Evolutionary conservation across 306 rosid genomes (phyloP).

Genomic region (Mimosa pudica): DNA sequence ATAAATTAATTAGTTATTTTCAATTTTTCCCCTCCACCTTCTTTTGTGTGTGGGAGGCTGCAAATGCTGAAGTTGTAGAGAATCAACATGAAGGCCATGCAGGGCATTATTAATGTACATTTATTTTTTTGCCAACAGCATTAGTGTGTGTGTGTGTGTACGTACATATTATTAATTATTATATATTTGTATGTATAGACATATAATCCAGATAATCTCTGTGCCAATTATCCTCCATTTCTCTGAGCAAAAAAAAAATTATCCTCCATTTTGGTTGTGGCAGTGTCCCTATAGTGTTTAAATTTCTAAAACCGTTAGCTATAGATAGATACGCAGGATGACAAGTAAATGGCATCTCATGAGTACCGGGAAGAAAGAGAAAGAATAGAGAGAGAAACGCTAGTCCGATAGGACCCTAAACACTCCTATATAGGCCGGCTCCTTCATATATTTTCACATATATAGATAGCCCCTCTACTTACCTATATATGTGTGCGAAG

Average conservation of each 20-base stretch:
- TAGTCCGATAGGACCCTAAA: conserved; percentile 19
- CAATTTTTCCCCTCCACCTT: too few relatives aligned
- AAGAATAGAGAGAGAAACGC: not conserved
- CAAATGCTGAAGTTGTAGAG: conserved; percentile 49
- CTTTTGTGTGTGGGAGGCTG: conserved; percentile 45
- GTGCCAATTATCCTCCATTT: conserved; percentile 36
- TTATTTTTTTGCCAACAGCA: too few relatives aligned
- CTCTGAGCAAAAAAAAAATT: not conserved
- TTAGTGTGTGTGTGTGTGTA: too few relatives aligned
- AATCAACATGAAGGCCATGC: conserved; percentile 22
- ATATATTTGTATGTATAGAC: not conserved
- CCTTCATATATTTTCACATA: conserved; percentile 22
- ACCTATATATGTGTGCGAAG: not conserved
- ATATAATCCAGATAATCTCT: conserved; percentile 37
- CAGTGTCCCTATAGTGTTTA: conserved; percentile 21
- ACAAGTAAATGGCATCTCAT: conserved; percentile 49
- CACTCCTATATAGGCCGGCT: conserved; percentile 58
- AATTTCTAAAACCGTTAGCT: conserved; percentile 67
- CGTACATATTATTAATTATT: too few relatives aligned
- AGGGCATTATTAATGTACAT: not conserved
- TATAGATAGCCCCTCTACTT: conserved; percentile 10
- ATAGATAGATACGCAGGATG: conserved; percentile 44
- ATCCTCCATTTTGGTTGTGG: conserved; percentile 38
- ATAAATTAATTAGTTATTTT: too few relatives aligned
- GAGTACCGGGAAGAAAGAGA: conserved; percentile 8